Evolutionary conservation across 257 asterid genomes (phyloP).

Genomic region (Solanum acaule): DNA sequence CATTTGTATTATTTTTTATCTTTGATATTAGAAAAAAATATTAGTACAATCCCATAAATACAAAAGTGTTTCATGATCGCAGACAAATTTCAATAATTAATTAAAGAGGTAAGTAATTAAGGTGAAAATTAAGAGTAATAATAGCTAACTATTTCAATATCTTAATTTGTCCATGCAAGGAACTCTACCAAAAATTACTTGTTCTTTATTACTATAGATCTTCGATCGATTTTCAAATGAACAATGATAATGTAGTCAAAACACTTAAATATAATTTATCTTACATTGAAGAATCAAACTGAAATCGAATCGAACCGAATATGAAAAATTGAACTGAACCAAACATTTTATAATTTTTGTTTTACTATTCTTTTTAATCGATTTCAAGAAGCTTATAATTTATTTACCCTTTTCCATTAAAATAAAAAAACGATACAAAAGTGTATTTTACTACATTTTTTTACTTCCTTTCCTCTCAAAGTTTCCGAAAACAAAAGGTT

Average conservation of each 20-base stretch:
- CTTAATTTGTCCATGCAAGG: not conserved
- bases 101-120: not conserved
- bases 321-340: not conserved
- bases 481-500: not conserved
- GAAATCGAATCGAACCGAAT: not conserved
- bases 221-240: not conserved
- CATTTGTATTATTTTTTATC: not conserved
- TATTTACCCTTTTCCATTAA: not conserved
- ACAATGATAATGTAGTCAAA: not conserved
- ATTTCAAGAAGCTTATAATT: not conserved
- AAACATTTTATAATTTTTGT: not conserved
- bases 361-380: not conserved
- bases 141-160: not conserved
- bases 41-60: not conserved
- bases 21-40: not conserved
- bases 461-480: not conserved
- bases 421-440: not conserved
- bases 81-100: not conserved
- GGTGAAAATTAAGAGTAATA: not conserved
- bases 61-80: not conserved
- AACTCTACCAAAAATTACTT: not conserved
- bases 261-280: not conserved
- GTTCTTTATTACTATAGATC: not conserved
- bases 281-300: not conserved
- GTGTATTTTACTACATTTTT: not conserved